Base-by-base conservation (phyloP, 2,329 filamentous ascomycete genomes). In the Aspergillus sp. region DNA sequence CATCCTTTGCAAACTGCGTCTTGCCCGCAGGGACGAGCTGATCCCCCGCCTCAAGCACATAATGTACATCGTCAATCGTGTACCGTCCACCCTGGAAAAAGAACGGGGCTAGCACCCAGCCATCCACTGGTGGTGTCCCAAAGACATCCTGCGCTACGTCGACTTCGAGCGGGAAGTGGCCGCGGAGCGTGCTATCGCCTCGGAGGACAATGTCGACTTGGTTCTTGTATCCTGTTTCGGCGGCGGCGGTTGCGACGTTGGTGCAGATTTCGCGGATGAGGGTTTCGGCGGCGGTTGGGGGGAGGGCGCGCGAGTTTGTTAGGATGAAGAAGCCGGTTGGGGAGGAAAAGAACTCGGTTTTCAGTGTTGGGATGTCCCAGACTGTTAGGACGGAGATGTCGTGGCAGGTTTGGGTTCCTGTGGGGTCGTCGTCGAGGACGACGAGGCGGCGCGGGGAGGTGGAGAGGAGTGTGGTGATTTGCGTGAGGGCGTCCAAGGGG, bases 361-460 rank as follows among this genome's bases (percentile, higher is more conserved):
- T 72, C 2, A 86, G 75, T 0, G 78, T 81, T 1, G 73, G 65
- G 6, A 78, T 65, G 60, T 83, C 81, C 84, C 84, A 87, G 5
- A 82, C 81, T 0, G 83, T 84, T 22, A 87, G 76, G 1, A 87
- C 83, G 54, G 77, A 73, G 62, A 87, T 82, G 65, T 83, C 80
- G 70, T 87, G 83, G 71, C 84, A 86, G n/a, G 85, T 87, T 68
- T 87, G 85, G 0, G 84, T 87, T n/a, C 84, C 84, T 0, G 85
- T 87, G 34, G 84, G 84, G 59, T 87, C 84, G 61, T 87, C 84
- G 57, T 86, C 84, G 30, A 77, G 71, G 1, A 76, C 72, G 17
- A 77, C 74, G 7, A 77, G 71, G 4, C 71, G 72, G 45, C 69
- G 73, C 11, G n/a, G 54, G 54, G 69, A 64, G 9, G 68, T 58